Evolutionary conservation across 1,284 basidiomycete species (phyloP), one percentile per base, ranked within the genome.

Genomic region (Sporisorium exsertum): DNA sequence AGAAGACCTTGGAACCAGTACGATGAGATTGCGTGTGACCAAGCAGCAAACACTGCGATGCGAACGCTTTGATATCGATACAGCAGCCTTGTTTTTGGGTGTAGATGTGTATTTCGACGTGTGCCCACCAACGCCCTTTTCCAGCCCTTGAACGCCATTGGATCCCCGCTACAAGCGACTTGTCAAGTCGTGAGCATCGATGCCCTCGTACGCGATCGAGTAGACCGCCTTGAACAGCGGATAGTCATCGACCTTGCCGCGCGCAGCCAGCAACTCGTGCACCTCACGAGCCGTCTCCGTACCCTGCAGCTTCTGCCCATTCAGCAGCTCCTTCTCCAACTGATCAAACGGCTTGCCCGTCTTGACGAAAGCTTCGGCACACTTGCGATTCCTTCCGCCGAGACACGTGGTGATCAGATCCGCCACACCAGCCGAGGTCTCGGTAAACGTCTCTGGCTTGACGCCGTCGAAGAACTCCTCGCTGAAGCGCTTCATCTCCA

Each of bases 381-480:
- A 86, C 80, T 87, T 87, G 60, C 87, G 85, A 81, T 90, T 90
- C 46, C 89, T 84, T 4, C 89, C 89, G 22, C 89, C 89, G 22
- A 89, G 86, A 57, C 88, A 89, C 9, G 88, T 88, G 5, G 89
- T 89, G 81, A 90, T 89, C 29, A 90, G 84, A 84, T 90, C 89
- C 9, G 89, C 89, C 26, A 90, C 86, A 50, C 89, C 89, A 1
- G 89, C 88, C 49, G 76, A 79, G 77, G 87, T 85, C 88, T 88
- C 76, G 85, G 85, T 70, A 78, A 89, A 89, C 0, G 88, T 89
- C 61, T 88, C 87, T 5, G 87, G 84, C 78, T 88, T 87, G 80
- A 88, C 87, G 53, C 87, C 86, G 0, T 87, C 79, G 81, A 89
- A 89, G 86, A 89, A 89, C 77, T 89, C 88, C 60, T 87, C 86